Percentiles rank a stretch among this genome's conserved stretches.
Conservation (phyloP, 2,329 filamentous ascomycete species). For the Arthrobotrys pseudoclavata region DNA sequence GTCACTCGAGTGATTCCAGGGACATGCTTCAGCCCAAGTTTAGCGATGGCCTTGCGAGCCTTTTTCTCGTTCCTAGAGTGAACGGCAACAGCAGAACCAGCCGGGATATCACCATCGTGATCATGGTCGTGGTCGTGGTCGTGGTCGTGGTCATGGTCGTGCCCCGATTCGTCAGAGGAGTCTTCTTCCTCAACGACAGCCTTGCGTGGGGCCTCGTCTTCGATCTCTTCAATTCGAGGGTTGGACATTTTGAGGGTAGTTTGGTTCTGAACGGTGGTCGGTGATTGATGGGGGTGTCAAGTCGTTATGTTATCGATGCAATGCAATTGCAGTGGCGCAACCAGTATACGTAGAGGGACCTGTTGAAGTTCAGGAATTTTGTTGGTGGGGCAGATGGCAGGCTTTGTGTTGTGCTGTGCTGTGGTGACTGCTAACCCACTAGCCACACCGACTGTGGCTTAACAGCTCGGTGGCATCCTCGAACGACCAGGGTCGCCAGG, state of each 20-base stretch:
- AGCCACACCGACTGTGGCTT: conserved; percentile 25
- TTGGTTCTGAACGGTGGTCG: conserved; percentile 22
- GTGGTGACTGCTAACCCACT: conserved; percentile 50
- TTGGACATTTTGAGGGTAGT: conserved; percentile 83
- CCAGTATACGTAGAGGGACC: too few relatives aligned
- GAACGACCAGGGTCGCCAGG: too few relatives aligned
- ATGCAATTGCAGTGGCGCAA: not conserved
- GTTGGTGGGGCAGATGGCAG: conserved; percentile 40
- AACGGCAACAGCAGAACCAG: conserved; percentile 88
- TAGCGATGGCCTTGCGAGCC: conserved; percentile 98
- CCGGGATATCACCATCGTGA: conserved; percentile 77
- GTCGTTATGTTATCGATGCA: conserved; percentile 11
- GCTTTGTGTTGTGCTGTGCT: conserved; percentile 43
- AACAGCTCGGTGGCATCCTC: conserved; percentile 20
- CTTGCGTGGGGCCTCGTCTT: conserved; percentile 88
- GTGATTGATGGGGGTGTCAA: conserved; percentile 13
- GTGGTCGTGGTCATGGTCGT: conserved; percentile 70
- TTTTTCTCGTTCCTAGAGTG: conserved; percentile 99
- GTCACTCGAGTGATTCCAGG: conserved; percentile 98
- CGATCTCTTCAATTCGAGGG: conserved; percentile 96
- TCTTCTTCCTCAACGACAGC: conserved; percentile 76
- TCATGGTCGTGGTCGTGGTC: conserved; percentile 68
- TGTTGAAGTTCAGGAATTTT: conserved; percentile 41
- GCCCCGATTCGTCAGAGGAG: conserved; percentile 68
- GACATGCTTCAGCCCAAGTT: conserved; percentile 96